A percentile compares a stretch with the other conserved stretches of the same genome.
These are phyloP conservation scores for Neofusicoccum sp. DNA, from an alignment of 2,329 filamentous ascomycete species.

Conservation along the genomic window DNA sequence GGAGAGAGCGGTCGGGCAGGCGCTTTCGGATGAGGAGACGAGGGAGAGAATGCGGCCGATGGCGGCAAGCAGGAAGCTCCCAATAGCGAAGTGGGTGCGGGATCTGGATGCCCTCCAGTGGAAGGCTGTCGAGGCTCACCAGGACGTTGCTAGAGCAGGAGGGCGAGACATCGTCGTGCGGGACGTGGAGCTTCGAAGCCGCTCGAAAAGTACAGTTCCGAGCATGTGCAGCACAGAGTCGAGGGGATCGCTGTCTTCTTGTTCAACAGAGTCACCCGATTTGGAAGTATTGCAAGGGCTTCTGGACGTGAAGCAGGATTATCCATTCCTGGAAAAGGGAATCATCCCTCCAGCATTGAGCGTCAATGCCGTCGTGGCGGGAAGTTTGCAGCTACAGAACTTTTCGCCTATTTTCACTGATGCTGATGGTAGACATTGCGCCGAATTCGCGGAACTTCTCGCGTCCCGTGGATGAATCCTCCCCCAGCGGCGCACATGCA, in stretches of 20 bases:
- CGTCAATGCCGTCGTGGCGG: slow-evolving; percentile 52
- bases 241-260: neutral
- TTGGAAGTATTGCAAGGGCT: too few species aligned
- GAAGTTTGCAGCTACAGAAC: slow-evolving; percentile 63
- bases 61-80: too few species aligned
- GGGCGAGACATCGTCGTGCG: neutral
- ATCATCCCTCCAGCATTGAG: neutral
- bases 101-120: too few species aligned
- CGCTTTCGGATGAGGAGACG: too few species aligned
- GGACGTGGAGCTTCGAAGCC: neutral
- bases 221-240: neutral
- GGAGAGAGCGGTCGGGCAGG: too few species aligned
- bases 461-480: slow-evolving; percentile 36
- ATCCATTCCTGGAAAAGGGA: neutral
- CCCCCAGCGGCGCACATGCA: slow-evolving; percentile 63
- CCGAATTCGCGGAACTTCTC: slow-evolving; percentile 60
- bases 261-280: too few species aligned
- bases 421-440: slow-evolving; percentile 60
- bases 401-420: slow-evolving; percentile 70
- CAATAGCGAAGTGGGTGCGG: too few species aligned
- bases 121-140: too few species aligned
- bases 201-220: neutral
- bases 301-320: neutral
- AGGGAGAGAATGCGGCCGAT: too few species aligned
- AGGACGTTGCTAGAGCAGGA: slow-evolving; percentile 54